Evolutionary conservation across 2,329 filamentous ascomycete species (phyloP).

Genomic region (Apiospora marii): DNA sequence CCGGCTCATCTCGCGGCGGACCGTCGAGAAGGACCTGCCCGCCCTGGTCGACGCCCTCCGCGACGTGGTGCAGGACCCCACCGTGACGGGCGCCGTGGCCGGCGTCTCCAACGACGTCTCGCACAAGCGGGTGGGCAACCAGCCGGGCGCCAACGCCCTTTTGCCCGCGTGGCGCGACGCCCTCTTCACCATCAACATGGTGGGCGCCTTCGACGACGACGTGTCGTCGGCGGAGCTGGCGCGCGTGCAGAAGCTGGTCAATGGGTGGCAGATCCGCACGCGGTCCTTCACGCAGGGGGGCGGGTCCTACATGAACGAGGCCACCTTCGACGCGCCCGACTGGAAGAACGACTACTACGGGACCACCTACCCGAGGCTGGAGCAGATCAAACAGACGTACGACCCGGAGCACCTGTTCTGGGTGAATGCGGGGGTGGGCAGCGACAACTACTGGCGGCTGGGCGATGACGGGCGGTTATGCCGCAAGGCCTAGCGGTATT

Average conservation of each 20-base stretch:
- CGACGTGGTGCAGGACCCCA: not conserved
- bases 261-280: not conserved
- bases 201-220: not conserved
- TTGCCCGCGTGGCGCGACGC: conserved; percentile 44
- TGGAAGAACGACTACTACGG: conserved; percentile 44
- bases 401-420: conserved; percentile 37
- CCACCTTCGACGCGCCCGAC: conserved; percentile 43
- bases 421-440: not conserved
- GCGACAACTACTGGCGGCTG: not conserved
- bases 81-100: not conserved
- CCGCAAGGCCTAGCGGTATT: too few species aligned
- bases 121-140: not conserved
- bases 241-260: not conserved
- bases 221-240: not conserved
- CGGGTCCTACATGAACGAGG: conserved; percentile 49
- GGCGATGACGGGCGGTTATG: not conserved
- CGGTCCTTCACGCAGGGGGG: conserved; percentile 24
- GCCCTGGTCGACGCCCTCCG: not conserved
- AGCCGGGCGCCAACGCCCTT: conserved; percentile 38
- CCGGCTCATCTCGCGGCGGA: not conserved
- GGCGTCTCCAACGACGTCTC: not conserved
- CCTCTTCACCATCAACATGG: not conserved
- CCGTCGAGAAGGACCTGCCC: not conserved
- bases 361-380: conserved; percentile 40
- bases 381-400: conserved; percentile 48